Evolutionary conservation across 192 early-diverging fungal genomes (phyloP).

Genomic region (Backusella macrospora): DNA sequence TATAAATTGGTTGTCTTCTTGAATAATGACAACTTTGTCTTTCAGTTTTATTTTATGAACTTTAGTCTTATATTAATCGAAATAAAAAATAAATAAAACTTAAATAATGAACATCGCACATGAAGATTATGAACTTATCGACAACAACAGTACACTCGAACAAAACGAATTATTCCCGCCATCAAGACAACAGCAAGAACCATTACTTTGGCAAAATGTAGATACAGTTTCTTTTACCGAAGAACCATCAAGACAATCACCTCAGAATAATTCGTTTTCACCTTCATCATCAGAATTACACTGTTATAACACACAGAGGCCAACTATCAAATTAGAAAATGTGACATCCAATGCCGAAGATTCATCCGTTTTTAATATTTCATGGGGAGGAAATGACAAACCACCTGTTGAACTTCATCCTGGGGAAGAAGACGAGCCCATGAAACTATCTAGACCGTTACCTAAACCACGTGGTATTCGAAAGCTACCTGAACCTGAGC

Average conservation of each 20-base stretch:
- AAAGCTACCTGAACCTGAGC: slow-evolving; percentile 35
- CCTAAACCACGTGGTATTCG: slow-evolving; percentile 42
- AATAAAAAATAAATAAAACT: neutral
- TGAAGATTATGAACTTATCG: neutral
- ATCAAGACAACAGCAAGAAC: neutral
- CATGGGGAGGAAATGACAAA: slow-evolving; percentile 40
- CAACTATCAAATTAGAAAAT: neutral
- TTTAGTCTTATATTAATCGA: neutral
- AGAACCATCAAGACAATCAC: neutral
- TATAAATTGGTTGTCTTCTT: neutral
- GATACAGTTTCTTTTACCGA: neutral
- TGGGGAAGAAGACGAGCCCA: slow-evolving; percentile 20
- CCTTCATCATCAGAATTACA: too few species aligned
- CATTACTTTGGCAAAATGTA: neutral
- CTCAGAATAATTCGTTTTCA: neutral
- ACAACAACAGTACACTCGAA: neutral
- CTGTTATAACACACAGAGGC: too few species aligned
- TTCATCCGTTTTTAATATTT: slow-evolving; percentile 39
- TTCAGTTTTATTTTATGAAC: neutral
- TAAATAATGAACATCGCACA: slow-evolving; percentile 13
- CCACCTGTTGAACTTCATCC: slow-evolving; percentile 32
- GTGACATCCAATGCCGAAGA: neutral
- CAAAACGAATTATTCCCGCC: neutral
- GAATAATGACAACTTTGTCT: neutral
- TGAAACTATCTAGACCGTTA: slow-evolving; percentile 21